A percentile compares a stretch with the other conserved stretches of the same genome.
Evolutionary conservation across 495 filamentous ascomycete genomes (phyloP).

Genomic region (Daldinia bambusicola): DNA sequence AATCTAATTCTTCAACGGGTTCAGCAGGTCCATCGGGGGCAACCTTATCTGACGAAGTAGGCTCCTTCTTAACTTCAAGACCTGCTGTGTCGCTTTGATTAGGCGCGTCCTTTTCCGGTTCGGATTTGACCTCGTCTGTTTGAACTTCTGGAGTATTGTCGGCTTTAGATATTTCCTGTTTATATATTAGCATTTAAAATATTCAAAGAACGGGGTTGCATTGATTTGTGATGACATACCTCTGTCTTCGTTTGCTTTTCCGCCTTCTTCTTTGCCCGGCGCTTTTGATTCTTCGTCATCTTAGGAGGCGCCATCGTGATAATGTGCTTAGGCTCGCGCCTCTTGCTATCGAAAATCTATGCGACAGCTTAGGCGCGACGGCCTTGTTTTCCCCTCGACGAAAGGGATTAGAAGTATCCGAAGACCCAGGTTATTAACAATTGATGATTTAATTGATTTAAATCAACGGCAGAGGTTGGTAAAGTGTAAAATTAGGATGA

Average conservation of each 20-base stretch:
- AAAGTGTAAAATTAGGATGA: constrained; percentile 10
- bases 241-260: constrained; percentile 71
- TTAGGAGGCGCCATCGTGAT: constrained; percentile 67
- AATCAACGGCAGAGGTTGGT: not conserved
- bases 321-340: constrained; percentile 14
- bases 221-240: constrained; percentile 41
- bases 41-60: constrained; percentile 49
- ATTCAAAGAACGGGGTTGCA: not conserved
- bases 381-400: not conserved
- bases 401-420: not conserved
- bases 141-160: constrained; percentile 39
- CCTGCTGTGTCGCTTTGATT: constrained; percentile 41
- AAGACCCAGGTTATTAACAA: not conserved
- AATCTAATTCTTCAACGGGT: constrained; percentile 45
- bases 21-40: constrained; percentile 58
- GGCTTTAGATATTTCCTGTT: constrained; percentile 33
- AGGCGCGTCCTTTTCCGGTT: constrained; percentile 43
- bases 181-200: constrained; percentile 21
- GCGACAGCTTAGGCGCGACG: constrained; percentile 13
- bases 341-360: constrained; percentile 14
- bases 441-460: not conserved
- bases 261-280: constrained; percentile 90
- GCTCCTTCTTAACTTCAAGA: constrained; percentile 56
- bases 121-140: constrained; percentile 39
- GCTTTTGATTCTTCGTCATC: constrained; percentile 84